These are phyloP conservation scores for Diaporthe capsici DNA, from an alignment of 2,329 filamentous ascomycete genomes.

Conservation along the genomic window DNA sequence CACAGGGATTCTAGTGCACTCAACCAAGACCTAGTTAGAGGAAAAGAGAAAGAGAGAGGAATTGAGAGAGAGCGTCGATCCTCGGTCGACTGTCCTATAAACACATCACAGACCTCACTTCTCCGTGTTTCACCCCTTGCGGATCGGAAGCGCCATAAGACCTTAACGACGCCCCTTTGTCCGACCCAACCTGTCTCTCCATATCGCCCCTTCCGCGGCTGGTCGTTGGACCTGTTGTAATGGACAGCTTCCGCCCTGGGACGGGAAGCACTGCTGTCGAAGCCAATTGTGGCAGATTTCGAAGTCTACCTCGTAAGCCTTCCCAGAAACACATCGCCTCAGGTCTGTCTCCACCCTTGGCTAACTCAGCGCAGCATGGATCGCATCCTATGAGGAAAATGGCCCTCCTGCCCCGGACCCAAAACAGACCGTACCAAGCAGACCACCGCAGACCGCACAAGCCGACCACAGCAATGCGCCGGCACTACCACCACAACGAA, in stretches of 20 bases:
- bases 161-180: constrained; percentile 8
- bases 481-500: constrained; percentile 55
- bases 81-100: constrained; percentile 16
- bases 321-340: not conserved
- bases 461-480: constrained; percentile 60
- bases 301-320: constrained; percentile 51
- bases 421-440: constrained; percentile 56
- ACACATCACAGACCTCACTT: constrained; percentile 21
- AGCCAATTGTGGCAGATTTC: constrained; percentile 44
- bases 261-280: constrained; percentile 41
- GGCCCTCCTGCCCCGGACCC: constrained; percentile 53
- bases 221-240: constrained; percentile 33
- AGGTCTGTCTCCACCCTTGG: not conserved
- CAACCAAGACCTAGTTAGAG: constrained; percentile 15
- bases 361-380: constrained; percentile 58
- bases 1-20: not conserved
- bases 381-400: constrained; percentile 62
- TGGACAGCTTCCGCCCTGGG: constrained; percentile 36
- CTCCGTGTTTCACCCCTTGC: constrained; percentile 40
- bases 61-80: not conserved
- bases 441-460: constrained; percentile 55
- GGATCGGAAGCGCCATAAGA: constrained; percentile 8
- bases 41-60: not conserved
- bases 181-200: constrained; percentile 7
- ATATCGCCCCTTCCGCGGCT: not conserved